Evolutionary conservation across 2,329 filamentous ascomycete genomes (phyloP).

Genomic region (Penicillium digitatum): DNA sequence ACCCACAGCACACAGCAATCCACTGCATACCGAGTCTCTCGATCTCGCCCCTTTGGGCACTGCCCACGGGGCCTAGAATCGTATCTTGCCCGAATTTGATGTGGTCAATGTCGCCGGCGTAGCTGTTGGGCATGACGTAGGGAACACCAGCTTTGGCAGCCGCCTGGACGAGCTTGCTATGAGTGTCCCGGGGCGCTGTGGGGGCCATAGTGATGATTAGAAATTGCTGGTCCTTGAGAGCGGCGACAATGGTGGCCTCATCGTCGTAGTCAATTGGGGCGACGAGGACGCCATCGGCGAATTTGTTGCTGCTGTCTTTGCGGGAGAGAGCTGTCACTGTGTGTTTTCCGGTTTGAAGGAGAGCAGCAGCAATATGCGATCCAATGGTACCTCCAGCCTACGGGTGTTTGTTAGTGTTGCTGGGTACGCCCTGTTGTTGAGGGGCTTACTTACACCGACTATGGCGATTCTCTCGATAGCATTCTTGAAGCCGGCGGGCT

Average conservation of each 20-base stretch:
- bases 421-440: not conserved
- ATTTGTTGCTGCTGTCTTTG: conserved; percentile 36
- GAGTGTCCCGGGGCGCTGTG: conserved; percentile 44
- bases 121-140: conserved; percentile 55
- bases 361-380: conserved; percentile 26
- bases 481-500: conserved; percentile 28
- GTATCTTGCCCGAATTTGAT: conserved; percentile 34
- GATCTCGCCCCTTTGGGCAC: conserved; percentile 37
- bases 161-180: conserved; percentile 52
- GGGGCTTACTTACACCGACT: conserved; percentile 33
- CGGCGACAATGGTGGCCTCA: conserved; percentile 45
- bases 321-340: conserved; percentile 52
- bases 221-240: conserved; percentile 54
- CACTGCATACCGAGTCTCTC: conserved; percentile 43
- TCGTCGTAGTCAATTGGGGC: conserved; percentile 50
- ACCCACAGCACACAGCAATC: conserved; percentile 46
- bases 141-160: conserved; percentile 54
- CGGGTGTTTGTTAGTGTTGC: conserved; percentile 9
- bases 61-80: conserved; percentile 30
- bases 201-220: conserved; percentile 54
- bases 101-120: conserved; percentile 32
- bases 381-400: conserved; percentile 39
- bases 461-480: conserved; percentile 39
- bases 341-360: conserved; percentile 50
- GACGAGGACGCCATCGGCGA: conserved; percentile 47